phyloP scores from a whole-genome alignment of 2,329 filamentous ascomycete genomes.

The Salinomyces thailandicus region DNA sequence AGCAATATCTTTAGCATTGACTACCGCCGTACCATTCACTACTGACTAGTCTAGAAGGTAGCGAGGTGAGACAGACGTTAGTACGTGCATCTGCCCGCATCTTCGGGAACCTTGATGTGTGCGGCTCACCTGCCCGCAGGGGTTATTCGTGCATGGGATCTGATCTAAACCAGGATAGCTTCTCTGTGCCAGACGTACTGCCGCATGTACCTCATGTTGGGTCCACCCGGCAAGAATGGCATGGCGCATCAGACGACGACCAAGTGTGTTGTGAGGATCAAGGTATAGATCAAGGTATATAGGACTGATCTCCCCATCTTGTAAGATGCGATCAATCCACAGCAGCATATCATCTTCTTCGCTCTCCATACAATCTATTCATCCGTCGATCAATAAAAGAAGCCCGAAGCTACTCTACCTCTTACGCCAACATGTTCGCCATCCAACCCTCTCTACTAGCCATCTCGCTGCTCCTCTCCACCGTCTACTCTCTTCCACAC shows the following conservation, averaged over 20 bases:
- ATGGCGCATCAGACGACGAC: too few relatives aligned
- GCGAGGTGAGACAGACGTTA: background rate
- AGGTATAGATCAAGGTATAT: background rate
- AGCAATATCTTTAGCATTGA: background rate
- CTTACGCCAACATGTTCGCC: background rate
- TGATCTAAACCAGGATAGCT: background rate
- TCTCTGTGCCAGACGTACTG: background rate
- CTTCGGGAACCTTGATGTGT: background rate
- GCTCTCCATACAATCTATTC: background rate
- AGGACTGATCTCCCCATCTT: too few relatives aligned
- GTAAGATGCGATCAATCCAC: background rate
- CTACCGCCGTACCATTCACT: background rate
- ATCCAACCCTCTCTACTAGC: background rate
- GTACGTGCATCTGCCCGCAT: background rate
- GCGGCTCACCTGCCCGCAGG: background rate
- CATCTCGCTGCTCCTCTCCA: background rate
- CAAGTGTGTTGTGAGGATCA: background rate
- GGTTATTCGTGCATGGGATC: background rate
- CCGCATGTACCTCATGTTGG: background rate
- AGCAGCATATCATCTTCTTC: background rate
- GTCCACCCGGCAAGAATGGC: background rate
- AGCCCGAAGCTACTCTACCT: background rate
- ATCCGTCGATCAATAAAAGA: background rate
- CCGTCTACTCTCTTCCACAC: background rate
- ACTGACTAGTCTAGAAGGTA: background rate